Evolutionary conservation across 1,284 basidiomycete species (phyloP), one percentile per base, ranked within the genome.

Genomic region (Puccinia triticina): DNA sequence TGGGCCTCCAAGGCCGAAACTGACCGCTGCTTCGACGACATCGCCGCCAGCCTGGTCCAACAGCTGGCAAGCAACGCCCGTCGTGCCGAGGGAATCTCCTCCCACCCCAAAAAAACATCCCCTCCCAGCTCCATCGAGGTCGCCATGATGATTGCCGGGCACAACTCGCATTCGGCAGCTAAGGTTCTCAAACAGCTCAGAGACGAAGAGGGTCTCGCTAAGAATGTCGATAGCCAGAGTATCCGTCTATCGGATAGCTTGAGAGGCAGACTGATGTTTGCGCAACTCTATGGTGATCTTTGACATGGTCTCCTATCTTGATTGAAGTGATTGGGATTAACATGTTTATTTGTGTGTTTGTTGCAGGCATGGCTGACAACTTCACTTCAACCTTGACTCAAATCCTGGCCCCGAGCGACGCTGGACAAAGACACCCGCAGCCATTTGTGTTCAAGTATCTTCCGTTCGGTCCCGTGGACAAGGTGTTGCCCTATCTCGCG

Each of bases 181-280:
- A 81, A 81, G 43, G 71, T 74, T 32, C 48, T 81, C 34, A 73
- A 61, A 50, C 69, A 74, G n/a, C 46, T 81, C 21, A 57, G 79
- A 23, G 79, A 81, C 48, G 7, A 74, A 37, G 71, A 81, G 73
- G 79, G 69, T 14, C 55, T 74, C 1, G 79, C 69, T 7, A 7
- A 34, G 2, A 50, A 74, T 72, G 26, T 55, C 8, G 23, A 46
- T 7, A 43, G 59, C 34, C 50, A 61, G 23, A 74, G 53, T 16
- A 46, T 81, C 7, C 23, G 34, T 29, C 26, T 81, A 18, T 57
- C 53, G 46, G 79, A 74, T 57, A 71, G 53, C 32, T 66, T 81
- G 26, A 59, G 79, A 16, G 79, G 79, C 14, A 59, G 79, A 43
- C 29, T 81, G 10, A 81, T 81, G 79, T 81, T 81, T 81, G 79